Percentiles rank a stretch among this genome's conserved stretches.
Evolutionary conservation across 495 filamentous ascomycete genomes (phyloP).

Genomic region (Staphylotrichum longicolle): DNA sequence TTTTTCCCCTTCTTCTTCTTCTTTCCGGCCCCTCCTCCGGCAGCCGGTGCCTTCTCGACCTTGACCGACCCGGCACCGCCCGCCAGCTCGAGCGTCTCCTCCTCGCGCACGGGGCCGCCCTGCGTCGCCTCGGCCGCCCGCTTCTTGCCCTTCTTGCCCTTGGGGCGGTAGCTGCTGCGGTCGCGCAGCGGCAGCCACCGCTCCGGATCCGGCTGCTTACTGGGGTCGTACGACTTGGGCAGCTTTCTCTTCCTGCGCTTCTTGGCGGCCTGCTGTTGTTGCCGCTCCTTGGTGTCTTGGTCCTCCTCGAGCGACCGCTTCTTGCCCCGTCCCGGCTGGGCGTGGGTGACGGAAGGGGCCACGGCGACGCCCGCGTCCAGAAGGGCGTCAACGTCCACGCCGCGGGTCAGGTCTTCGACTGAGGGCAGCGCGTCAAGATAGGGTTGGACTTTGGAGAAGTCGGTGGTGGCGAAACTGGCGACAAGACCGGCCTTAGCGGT

Average conservation of each 20-base stretch:
- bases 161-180: constrained; percentile 81
- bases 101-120: constrained; percentile 72
- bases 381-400: constrained; percentile 66
- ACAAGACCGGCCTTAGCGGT: constrained; percentile 75
- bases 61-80: constrained; percentile 60
- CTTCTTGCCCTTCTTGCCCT: constrained; percentile 88
- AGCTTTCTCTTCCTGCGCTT: constrained; percentile 70
- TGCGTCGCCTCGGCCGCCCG: constrained; percentile 75
- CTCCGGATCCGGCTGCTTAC: constrained; percentile 81
- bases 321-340: constrained; percentile 23
- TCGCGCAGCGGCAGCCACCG: constrained; percentile 90
- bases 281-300: constrained; percentile 57
- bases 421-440: constrained; percentile 64
- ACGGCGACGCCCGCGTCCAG: constrained; percentile 74
- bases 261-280: constrained; percentile 55
- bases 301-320: constrained; percentile 34
- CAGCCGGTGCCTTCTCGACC: constrained; percentile 50
- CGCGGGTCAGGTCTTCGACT: constrained; percentile 61
- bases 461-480: constrained; percentile 71
- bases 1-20: constrained; percentile 73
- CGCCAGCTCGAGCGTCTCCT: constrained; percentile 61
- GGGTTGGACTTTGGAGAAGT: constrained; percentile 57
- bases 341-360: constrained; percentile 42
- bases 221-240: constrained; percentile 72
- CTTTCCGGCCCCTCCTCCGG: constrained; percentile 40